Conservation (phyloP, 805 yeast genomes). For the Pichia paraexigua region DNA sequence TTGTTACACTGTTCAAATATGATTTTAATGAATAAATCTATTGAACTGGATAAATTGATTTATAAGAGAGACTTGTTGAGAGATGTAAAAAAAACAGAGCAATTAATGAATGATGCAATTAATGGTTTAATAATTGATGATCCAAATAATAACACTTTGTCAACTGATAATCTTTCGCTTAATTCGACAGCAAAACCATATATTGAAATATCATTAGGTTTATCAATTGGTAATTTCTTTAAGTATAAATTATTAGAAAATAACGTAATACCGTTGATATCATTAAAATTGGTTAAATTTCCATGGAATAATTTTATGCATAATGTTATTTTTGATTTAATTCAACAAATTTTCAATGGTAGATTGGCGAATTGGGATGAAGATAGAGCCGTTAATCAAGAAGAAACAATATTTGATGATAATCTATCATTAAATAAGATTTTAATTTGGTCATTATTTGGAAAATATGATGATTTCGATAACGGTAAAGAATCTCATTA, state of each 20-base stretch:
- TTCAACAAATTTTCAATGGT: slow-evolving; percentile 91
- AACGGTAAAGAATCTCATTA: background rate
- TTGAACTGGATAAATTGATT: slow-evolving; percentile 54
- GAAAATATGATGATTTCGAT: slow-evolving; percentile 21
- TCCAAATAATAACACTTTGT: slow-evolving; percentile 1
- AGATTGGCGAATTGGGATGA: slow-evolving; percentile 31
- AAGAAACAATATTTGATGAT: slow-evolving; percentile 28
- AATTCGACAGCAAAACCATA: slow-evolving; percentile 10
- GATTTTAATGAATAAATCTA: slow-evolving; percentile 76
- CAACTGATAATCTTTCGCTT: slow-evolving; percentile 21
- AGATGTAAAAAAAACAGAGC: slow-evolving; percentile 37
- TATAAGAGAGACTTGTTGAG: slow-evolving; percentile 65
- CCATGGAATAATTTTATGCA: slow-evolving; percentile 98
- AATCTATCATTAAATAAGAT: slow-evolving; percentile 27
- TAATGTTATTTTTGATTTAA: slow-evolving; percentile 90
- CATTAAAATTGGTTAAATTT: slow-evolving; percentile 63
- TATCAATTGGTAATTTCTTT: slow-evolving; percentile 69
- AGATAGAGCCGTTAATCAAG: slow-evolving; percentile 28
- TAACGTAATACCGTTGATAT: slow-evolving; percentile 52
- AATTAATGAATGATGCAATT: slow-evolving; percentile 30
- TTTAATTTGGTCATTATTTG: slow-evolving; percentile 31
- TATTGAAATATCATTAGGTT: slow-evolving; percentile 20
- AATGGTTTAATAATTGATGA: slow-evolving; percentile 26
- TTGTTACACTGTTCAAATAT: slow-evolving; percentile 92
- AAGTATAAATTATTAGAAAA: slow-evolving; percentile 73